Evolutionary conservation across 495 filamentous ascomycete genomes (phyloP).

Genomic region (Staphylotrichum longicolle): DNA sequence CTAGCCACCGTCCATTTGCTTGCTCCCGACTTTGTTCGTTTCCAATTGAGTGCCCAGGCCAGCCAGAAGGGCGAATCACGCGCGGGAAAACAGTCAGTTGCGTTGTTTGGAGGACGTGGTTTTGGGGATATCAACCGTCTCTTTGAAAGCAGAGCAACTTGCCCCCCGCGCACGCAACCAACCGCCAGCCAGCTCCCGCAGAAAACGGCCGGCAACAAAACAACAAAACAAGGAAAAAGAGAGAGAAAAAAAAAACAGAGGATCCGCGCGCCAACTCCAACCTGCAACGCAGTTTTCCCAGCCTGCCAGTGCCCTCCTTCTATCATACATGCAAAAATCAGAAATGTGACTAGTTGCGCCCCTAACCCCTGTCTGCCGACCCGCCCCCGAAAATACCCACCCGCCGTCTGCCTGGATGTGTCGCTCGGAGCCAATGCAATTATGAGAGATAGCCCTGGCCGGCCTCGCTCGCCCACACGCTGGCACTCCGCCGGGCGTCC

Average conservation of each 20-base stretch:
- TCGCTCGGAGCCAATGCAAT: slow-evolving; percentile 21
- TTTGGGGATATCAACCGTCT: background rate
- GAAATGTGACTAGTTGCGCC: slow-evolving; percentile 40
- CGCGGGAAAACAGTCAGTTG: background rate
- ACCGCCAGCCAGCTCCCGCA: slow-evolving; percentile 19
- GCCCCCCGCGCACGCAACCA: slow-evolving; percentile 5
- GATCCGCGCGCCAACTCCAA: slow-evolving; percentile 31
- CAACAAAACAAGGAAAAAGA: slow-evolving; percentile 12
- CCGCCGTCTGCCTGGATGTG: background rate
- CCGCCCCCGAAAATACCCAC: background rate
- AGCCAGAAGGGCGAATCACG: background rate
- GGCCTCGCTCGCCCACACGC: slow-evolving; percentile 62
- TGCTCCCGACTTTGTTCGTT: slow-evolving; percentile 18
- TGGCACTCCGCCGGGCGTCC: slow-evolving; percentile 81
- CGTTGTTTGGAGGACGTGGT: background rate
- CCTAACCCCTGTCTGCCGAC: slow-evolving; percentile 18
- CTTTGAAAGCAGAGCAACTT: background rate
- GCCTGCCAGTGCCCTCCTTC: slow-evolving; percentile 30
- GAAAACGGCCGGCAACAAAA: slow-evolving; percentile 10
- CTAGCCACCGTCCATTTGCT: slow-evolving; percentile 25
- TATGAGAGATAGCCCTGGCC: slow-evolving; percentile 60
- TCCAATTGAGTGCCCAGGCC: background rate
- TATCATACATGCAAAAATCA: slow-evolving; percentile 37
- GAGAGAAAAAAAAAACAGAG: slow-evolving; percentile 14
- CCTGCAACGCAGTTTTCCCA: slow-evolving; percentile 32